Base-by-base conservation (phyloP, 1,284 basidiomycete species). In the Wolfiporia cocos region DNA sequence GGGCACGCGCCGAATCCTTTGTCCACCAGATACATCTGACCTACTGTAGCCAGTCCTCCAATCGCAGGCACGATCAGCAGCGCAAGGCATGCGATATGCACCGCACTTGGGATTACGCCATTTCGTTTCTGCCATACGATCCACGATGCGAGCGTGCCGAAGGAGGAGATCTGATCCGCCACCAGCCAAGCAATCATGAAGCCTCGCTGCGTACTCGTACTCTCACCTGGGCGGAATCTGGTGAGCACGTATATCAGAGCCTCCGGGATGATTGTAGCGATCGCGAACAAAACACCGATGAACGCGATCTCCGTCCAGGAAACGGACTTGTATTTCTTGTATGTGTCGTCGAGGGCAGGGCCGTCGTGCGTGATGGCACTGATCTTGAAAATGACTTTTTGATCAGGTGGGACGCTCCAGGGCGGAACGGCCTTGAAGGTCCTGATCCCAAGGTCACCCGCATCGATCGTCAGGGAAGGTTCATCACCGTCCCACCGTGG, bases 171-270 rank as follows among this genome's bases (percentile, higher is more conserved):
- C 5, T 35, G 31, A 24, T 39, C 33, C 1, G 42, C 42, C 6
- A 14, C 20, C 5, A 44, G 31, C 42, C 42, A 44, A 4, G 37
- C 17, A 11, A 39, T 33, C 37, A 44, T 44, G 37, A 36, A 44
- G 15, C 23, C 37, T 24, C 42, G 36, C 24, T 39, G 17, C 7
- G 37, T 22, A 21, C 14, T 7, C 3, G 42, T 44, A 37, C 42
- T 44, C 5, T 34, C 11, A 7, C 14, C 12, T 9, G 26, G 12
- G 3, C 18, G 31, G 28, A 44, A 44, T 17, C 38, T 26, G 3
- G 42, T 39, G 22, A 44, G 20, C 2, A 18, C 17, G 18, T 39
- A 44, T 15, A 44, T 44, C 29, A 44, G 21, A 5, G 28, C 34
- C 14, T 39, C 34, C 7, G 42, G 42, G 3, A 24, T 12, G n/a